phyloP scores from a whole-genome alignment of 257 asterid species.

The Nicotiana tomentosiformis region DNA sequence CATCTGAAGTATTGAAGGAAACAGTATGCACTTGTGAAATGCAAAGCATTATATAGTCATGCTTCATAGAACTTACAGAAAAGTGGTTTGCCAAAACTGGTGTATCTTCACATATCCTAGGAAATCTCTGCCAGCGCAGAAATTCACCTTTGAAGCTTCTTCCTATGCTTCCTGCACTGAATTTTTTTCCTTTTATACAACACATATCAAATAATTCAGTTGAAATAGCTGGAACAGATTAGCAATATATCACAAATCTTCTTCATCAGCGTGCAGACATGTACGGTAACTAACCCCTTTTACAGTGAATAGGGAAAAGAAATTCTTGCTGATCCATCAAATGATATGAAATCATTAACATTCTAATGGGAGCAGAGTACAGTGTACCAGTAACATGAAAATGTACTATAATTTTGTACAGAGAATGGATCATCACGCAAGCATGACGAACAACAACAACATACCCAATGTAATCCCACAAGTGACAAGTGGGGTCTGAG shows the following conservation, averaged over 20 bases:
- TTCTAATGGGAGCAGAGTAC: not conserved
- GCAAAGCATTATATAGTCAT: not conserved
- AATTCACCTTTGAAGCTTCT: slow-evolving; percentile 94
- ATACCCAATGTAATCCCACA: too few relatives aligned
- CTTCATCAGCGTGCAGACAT: not conserved
- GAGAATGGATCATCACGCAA: not conserved
- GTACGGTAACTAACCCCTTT: not conserved
- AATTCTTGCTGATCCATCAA: not conserved
- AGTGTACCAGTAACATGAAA: not conserved
- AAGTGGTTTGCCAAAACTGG: slow-evolving; percentile 87
- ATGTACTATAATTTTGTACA: not conserved
- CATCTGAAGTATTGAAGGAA: slow-evolving; percentile 5
- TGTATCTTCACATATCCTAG: slow-evolving; percentile 81
- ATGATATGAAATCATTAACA: not conserved
- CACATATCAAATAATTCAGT: not conserved
- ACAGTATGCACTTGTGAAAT: not conserved
- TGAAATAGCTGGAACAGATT: not conserved
- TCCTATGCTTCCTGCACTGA: slow-evolving; percentile 98
- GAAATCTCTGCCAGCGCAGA: slow-evolving; percentile 88
- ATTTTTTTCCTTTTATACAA: slow-evolving; percentile 15
- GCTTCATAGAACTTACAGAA: slow-evolving; percentile 60
- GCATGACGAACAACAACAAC: too few relatives aligned
- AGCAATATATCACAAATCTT: not conserved
- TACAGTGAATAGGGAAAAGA: not conserved
- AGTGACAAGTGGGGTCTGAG: too few relatives aligned